Evolutionary conservation across 306 rosid species (phyloP), one percentile per base, ranked within the genome.

Genomic region (Prunus mume): DNA sequence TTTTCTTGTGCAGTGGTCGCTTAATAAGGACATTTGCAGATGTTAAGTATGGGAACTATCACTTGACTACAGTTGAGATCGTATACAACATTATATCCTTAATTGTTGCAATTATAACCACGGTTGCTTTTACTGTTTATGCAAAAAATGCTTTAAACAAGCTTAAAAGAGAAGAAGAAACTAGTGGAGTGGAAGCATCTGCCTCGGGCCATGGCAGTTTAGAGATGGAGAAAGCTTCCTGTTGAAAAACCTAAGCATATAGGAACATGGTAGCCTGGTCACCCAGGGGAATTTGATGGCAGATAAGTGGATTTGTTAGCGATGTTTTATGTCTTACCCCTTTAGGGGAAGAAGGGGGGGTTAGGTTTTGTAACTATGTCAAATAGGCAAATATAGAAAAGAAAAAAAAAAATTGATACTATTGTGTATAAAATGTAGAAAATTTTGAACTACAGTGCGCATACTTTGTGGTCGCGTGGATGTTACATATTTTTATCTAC

Each of bases 51-150:
- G 92, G 96, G 85, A 95, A 82, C 77, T 90, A 86, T 82, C 97
- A 76, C 67, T 63, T 95, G 83, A 95, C 99, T 13, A 83, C 90
- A 0, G 87, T 95, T 49, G 99, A 92, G 86, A 95, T 95, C 5
- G 85, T 92, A 54, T 95, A 95, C 89, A 95, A 95, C 80, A 60
- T 83, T 75, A 83, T 91, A 73, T 92, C 99, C 58, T 89, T 92
- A 79, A 68, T 96, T 43, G 60, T 96, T 38, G 96, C 99, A 10
- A 71, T 92, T n/a, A 68, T 92, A 63, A 96, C 96, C 68, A 91
- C 89, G 13, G 62, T 91, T 82, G 96, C 84, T 61, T 96, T 96
- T 83, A 92, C 99, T 22, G 84, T 96, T 55, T 96, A 91, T 79
- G 96, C 98, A 12, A 96, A 91, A 81, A 92, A 86, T 83, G 86